phyloP scores from a whole-genome alignment of 192 early-diverging fungal genomes.

The Rhizoclosmatium globosum region DNA sequence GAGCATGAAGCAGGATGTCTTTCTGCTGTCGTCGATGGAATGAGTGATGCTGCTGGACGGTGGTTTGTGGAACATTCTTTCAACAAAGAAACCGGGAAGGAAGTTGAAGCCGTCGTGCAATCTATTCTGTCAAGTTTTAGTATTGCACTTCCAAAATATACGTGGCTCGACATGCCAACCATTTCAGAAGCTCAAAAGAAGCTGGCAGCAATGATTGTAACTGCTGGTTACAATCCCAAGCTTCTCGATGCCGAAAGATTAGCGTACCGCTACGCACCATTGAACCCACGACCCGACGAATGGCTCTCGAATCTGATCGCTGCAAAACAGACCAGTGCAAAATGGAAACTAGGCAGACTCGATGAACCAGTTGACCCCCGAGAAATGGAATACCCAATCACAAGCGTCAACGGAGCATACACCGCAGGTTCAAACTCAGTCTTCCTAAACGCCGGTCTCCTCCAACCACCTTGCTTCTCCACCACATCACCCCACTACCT shows the following conservation, averaged over 20 bases:
- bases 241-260: constrained; percentile 8
- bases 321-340: neutral
- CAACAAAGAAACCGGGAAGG: neutral
- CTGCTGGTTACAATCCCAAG: constrained; percentile 6
- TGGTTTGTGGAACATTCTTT: constrained; percentile 48
- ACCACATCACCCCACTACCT: constrained; percentile 57
- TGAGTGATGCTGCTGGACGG: constrained; percentile 40
- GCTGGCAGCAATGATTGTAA: constrained; percentile 19
- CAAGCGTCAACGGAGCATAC: constrained; percentile 13
- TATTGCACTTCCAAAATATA: constrained; percentile 17
- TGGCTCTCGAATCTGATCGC: neutral
- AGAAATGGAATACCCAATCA: neutral
- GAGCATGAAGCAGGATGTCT: neutral
- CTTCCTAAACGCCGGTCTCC: constrained; percentile 58
- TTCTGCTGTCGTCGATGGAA: neutral
- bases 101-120: constrained; percentile 1
- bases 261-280: neutral
- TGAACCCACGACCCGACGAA: constrained; percentile 8
- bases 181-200: constrained; percentile 24
- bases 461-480: constrained; percentile 62
- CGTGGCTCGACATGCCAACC: constrained; percentile 27
- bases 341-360: neutral
- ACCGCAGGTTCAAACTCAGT: constrained; percentile 11
- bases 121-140: neutral
- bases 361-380: constrained; percentile 16